Evolutionary conservation across 495 filamentous ascomycete genomes (phyloP), one percentile per base, ranked within the genome.

Genomic region (Hypomontagnella monticulosa): DNA sequence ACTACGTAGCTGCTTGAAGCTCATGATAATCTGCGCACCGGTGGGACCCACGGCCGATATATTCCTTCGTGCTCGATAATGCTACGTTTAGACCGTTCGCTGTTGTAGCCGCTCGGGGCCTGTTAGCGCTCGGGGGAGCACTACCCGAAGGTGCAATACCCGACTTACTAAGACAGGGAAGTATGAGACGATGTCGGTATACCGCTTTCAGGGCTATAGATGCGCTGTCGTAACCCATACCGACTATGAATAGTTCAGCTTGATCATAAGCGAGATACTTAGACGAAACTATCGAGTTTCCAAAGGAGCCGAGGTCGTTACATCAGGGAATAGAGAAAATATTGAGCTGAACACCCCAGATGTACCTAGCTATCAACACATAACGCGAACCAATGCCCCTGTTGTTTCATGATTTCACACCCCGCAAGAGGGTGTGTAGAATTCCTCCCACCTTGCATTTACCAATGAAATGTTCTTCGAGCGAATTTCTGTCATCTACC

Each of bases 361-460:
- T 34, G 43, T 6, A 18, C 20, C 38, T 18, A 15, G 20, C 38
- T 61, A 61, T 15, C 33, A 52, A 32, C 10, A 43, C 41, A 61
- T 14, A 59, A 40, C 50, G 23, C 51, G 61, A 46, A 15, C 33
- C 37, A 53, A 42, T 18, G 64, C 56, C 60, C 66, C 56, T 69
- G 60, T 9, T 53, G 55, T 69, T 64, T 69, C 60, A 63, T 46
- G 66, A 69, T 60, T 56, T 60, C 44, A 34, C 51, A 40, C 46
- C 47, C 36, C 42, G 60, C 50, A 61, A 50, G 60, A 63, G 49
- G 66, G 56, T 63, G 59, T 58, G 56, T 56, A 55, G 60, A 60
- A 38, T 51, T 64, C 60, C 60, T 64, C 59, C 59, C 9, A 50
- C 54, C 27, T 16, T 56, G 43, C 48, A 61, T 61, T 52, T 53